Evolutionary conservation across 1,284 basidiomycete species (phyloP).

Genomic region (Laetiporus sulphureus): DNA sequence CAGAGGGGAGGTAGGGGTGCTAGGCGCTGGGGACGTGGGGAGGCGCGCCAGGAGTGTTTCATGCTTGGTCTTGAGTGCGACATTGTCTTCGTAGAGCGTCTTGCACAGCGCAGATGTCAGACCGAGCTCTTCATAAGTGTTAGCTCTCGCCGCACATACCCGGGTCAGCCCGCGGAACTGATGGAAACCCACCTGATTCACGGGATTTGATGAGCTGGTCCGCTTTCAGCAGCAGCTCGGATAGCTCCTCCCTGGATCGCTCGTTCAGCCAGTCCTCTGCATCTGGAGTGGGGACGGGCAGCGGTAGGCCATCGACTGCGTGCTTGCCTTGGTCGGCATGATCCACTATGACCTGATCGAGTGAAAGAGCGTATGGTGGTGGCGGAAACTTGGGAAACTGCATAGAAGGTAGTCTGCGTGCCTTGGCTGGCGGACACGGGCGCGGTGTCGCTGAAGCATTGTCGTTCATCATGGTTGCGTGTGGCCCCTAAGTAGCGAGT

Average conservation of each 20-base stretch:
- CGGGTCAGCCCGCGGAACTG: background rate
- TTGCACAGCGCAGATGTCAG: constrained; percentile 64
- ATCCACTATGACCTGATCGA: constrained; percentile 29
- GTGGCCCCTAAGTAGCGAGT: no score
- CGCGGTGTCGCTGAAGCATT: constrained; percentile 38
- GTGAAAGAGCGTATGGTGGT: constrained; percentile 41
- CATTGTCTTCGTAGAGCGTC: constrained; percentile 61
- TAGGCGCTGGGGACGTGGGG: constrained; percentile 22
- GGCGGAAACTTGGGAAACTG: constrained; percentile 37
- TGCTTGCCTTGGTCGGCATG: constrained; percentile 32
- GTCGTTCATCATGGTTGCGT: constrained; percentile 45
- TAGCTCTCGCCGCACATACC: constrained; percentile 2
- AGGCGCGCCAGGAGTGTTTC: constrained; percentile 59
- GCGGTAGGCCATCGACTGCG: constrained; percentile 15
- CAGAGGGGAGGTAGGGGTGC: constrained; percentile 15
- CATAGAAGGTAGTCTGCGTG: constrained; percentile 37
- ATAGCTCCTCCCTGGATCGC: constrained; percentile 66
- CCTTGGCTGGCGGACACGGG: constrained; percentile 55
- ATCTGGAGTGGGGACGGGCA: constrained; percentile 17
- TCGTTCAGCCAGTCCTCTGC: constrained; percentile 47
- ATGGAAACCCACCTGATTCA: constrained; percentile 53
- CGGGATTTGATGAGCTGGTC: constrained; percentile 69
- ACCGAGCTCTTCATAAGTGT: constrained; percentile 49
- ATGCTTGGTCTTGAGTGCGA: constrained; percentile 61
- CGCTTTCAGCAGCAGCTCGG: constrained; percentile 58